Evolutionary conservation across 176 grass and related monocot genomes (phyloP).

Genomic region (Alopecurus myosuroides): DNA sequence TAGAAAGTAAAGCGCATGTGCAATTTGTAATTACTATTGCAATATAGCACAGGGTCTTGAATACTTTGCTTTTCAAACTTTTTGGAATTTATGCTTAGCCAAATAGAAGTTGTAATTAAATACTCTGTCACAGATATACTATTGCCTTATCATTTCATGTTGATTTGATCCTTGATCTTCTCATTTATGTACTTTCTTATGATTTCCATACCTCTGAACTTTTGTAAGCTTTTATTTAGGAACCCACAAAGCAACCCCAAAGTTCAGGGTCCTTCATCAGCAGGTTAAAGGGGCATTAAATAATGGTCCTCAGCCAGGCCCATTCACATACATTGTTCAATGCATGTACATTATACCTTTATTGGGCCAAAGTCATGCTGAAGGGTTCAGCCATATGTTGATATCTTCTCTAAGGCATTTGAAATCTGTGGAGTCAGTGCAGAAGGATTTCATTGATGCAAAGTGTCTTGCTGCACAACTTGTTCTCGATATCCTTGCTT

Average conservation of each 20-base stretch:
- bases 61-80: conserved; percentile 4
- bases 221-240: conserved; percentile 45
- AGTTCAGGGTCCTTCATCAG: conserved; percentile 75
- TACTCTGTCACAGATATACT: neutral
- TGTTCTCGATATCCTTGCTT: conserved; percentile 63
- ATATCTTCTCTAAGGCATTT: conserved; percentile 72
- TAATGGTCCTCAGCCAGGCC: conserved; percentile 75
- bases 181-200: neutral
- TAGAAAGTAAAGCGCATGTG: neutral
- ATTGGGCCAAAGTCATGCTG: conserved; percentile 60
- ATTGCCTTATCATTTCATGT: neutral
- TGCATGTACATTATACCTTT: conserved; percentile 85
- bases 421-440: conserved; percentile 42
- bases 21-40: conserved; percentile 7
- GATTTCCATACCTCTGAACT: neutral
- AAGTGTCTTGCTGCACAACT: conserved; percentile 56
- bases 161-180: conserved; percentile 8
- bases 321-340: conserved; percentile 88
- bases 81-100: neutral
- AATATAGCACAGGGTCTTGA: neutral
- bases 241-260: conserved; percentile 75
- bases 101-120: neutral
- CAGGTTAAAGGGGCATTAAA: conserved; percentile 62
- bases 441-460: conserved; percentile 72
- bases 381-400: conserved; percentile 93